A percentile compares a stretch with the other conserved stretches of the same genome.
These are phyloP conservation scores for carrot (Daucus carota) DNA, from an alignment of 129 eudicot species.

Conservation along the genomic window DH1_v3.0 NC_030384.2:33785001-33785500, in stretches of 20 bases:
- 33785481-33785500: neutral
- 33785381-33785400: constrained; percentile 60
- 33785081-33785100: neutral
- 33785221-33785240: neutral
- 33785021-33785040: neutral
- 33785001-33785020: neutral
- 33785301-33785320: constrained; percentile 95
- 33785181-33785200: neutral
- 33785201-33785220: neutral
- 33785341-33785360: constrained; percentile 36
- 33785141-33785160: neutral
- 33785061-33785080: neutral
- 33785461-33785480: neutral
- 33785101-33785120: neutral
- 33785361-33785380: constrained; percentile 73
- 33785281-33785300: neutral
- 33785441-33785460: constrained; percentile 47
- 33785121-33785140: neutral
- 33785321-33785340: constrained; percentile 76
- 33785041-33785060: neutral
- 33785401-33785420: constrained; percentile 32
- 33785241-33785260: neutral
- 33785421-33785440: constrained; percentile 30
- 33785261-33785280: neutral
- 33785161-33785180: neutral